Percentiles rank a stretch among this genome's conserved stretches.
Evolutionary conservation across 495 filamentous ascomycete genomes (phyloP).

Genomic region (Penicillium simplicissimum): DNA sequence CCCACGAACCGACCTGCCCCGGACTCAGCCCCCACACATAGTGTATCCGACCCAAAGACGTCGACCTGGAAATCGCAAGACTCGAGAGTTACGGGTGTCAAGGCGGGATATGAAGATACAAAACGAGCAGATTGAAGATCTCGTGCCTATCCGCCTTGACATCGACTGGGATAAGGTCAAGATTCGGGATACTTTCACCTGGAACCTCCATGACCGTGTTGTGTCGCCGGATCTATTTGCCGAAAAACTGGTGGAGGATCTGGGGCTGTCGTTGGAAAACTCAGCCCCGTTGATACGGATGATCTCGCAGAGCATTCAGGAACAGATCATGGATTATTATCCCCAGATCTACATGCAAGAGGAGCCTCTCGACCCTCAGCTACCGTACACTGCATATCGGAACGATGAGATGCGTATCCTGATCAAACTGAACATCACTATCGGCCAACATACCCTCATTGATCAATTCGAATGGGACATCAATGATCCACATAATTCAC

Average conservation of each 20-base stretch:
- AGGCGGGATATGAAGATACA: conserved; percentile 80
- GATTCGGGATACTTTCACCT: conserved; percentile 96
- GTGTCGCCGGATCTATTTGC: conserved; percentile 79
- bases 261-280: conserved; percentile 72
- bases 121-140: conserved; percentile 83
- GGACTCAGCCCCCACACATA: conserved; percentile 54
- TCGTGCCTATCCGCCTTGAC: conserved; percentile 88
- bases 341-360: conserved; percentile 88
- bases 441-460: conserved; percentile 88
- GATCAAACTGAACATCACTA: conserved; percentile 96
- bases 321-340: conserved; percentile 90
- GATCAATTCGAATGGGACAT: conserved; percentile 99
- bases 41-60: conserved; percentile 75
- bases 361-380: conserved; percentile 82
- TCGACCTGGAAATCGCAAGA: conserved; percentile 71
- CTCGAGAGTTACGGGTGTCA: conserved; percentile 66
- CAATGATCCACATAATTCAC: conserved; percentile 88
- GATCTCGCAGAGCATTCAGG: conserved; percentile 76
- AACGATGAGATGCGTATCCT: conserved; percentile 98
- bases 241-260: conserved; percentile 86
- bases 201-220: conserved; percentile 92
- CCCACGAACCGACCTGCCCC: conserved; percentile 66
- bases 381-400: conserved; percentile 92
- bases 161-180: conserved; percentile 96
- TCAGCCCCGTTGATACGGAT: conserved; percentile 67